phyloP scores from a whole-genome alignment of 805 yeast genomes.

The Candida nitratophila region DNA sequence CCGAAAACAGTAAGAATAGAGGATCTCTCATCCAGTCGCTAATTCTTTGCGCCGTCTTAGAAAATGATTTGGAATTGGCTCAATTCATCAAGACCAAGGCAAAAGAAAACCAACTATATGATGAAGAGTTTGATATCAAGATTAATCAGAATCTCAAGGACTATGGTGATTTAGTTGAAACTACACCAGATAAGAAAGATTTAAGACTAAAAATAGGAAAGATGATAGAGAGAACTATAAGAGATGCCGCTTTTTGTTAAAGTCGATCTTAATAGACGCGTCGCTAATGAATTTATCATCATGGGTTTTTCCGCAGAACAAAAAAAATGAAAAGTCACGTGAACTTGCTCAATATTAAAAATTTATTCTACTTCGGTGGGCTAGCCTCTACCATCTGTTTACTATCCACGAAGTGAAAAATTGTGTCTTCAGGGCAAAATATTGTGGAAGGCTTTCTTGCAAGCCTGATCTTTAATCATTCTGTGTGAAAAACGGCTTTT shows the following conservation, averaged over 20 bases:
- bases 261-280: constrained; percentile 1
- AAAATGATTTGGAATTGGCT: constrained; percentile 25
- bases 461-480: too few relatives aligned
- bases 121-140: constrained; percentile 13
- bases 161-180: constrained; percentile 24
- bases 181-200: constrained; percentile 6
- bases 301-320: neutral
- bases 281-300: too few relatives aligned
- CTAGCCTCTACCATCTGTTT: neutral
- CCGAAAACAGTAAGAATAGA: constrained; percentile 9
- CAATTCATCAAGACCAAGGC: constrained; percentile 23
- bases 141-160: constrained; percentile 19
- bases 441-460: too few relatives aligned
- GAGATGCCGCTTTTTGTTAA: constrained; percentile 2
- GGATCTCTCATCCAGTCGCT: constrained; percentile 21
- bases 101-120: constrained; percentile 17
- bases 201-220: neutral
- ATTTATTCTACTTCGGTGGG: neutral
- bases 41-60: constrained; percentile 16
- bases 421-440: too few relatives aligned
- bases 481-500: too few relatives aligned
- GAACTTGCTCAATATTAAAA: neutral
- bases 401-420: neutral
- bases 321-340: constrained; percentile 1
- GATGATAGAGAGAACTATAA: constrained; percentile 9